phyloP scores from a whole-genome alignment of 176 grass and related monocot genomes.

The Canna indica region DNA sequence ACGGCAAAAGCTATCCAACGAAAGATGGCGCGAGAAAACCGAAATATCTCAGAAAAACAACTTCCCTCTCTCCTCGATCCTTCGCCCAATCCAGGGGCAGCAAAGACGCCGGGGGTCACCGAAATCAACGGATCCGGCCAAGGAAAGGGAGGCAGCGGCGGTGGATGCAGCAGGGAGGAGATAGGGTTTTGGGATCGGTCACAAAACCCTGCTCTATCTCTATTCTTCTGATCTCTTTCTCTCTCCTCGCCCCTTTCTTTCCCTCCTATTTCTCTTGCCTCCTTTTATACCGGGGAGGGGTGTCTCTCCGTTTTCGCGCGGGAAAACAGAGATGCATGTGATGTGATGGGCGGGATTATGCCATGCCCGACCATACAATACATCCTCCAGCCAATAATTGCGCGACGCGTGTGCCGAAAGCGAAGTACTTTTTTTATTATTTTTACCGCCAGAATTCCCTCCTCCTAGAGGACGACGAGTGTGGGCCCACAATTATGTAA shows the following conservation, averaged over 20 bases:
- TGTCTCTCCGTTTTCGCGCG: constrained; percentile 6
- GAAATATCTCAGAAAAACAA: neutral
- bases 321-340: constrained; percentile 5
- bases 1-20: neutral
- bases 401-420: neutral
- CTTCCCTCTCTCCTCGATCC: neutral
- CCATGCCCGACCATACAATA: neutral
- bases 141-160: neutral
- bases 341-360: neutral
- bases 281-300: neutral
- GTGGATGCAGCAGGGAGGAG: neutral
- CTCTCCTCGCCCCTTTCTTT: neutral
- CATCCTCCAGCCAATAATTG: neutral
- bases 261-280: constrained; percentile 2
- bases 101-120: neutral
- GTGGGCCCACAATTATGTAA: neutral
- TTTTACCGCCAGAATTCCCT: neutral
- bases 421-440: neutral
- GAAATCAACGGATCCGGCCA: neutral
- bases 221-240: neutral
- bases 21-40: neutral
- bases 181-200: constrained; percentile 14
- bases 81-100: neutral
- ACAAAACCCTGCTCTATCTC: constrained; percentile 13
- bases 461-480: neutral